phyloP scores from a whole-genome alignment of 2,329 filamentous ascomycete genomes.

The Calonectria fujianensis region DNA sequence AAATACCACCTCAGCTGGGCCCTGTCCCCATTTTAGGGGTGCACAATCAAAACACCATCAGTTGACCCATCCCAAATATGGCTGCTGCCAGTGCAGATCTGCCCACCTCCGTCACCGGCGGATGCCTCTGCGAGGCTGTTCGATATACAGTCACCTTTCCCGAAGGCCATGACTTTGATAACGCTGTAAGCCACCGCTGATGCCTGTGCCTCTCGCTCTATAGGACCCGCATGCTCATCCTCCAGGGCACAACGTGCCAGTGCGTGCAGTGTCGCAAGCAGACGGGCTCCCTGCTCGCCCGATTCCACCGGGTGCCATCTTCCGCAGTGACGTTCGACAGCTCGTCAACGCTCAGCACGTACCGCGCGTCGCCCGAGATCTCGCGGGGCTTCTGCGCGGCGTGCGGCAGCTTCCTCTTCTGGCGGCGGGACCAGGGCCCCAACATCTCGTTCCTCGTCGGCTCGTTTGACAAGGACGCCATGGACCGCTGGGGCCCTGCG shows the following conservation, averaged over 20 bases:
- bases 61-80: neutral
- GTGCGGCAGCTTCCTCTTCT: constrained; percentile 23
- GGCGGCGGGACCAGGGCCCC: constrained; percentile 19
- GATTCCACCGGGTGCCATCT: constrained; percentile 12
- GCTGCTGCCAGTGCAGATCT: neutral
- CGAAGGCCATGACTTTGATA: constrained; percentile 19
- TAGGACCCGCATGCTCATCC: neutral
- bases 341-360: constrained; percentile 13
- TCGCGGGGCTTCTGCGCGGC: constrained; percentile 19
- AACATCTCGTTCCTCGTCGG: constrained; percentile 23
- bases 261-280: constrained; percentile 25
- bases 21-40: no score
- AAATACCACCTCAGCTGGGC: neutral
- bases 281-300: constrained; percentile 14
- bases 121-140: constrained; percentile 12
- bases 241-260: constrained; percentile 16
- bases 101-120: constrained; percentile 11
- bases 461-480: constrained; percentile 17
- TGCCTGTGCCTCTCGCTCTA: neutral
- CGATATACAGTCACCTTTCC: constrained; percentile 13
- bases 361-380: constrained; percentile 17
- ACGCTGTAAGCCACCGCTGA: neutral
- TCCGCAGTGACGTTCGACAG: constrained; percentile 1
- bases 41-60: no score
- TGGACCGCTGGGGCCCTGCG: constrained; percentile 17